Percentiles rank a stretch among this genome's conserved stretches.
These are phyloP conservation scores for Lotus japonicus DNA, from an alignment of 306 rosid genomes.

Conservation along the genomic window DNA sequence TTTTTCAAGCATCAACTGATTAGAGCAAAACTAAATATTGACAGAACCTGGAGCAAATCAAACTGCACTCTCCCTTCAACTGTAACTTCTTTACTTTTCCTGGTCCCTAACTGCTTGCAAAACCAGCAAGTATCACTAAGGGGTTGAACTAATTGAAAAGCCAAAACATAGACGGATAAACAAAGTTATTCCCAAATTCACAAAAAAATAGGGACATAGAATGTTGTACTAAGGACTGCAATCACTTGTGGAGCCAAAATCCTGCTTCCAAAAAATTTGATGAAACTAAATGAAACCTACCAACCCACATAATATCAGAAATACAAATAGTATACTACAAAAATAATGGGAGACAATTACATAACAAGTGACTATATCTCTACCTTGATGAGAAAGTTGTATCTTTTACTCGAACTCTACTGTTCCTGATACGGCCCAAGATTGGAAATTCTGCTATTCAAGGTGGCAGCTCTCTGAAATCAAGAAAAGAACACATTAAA, in stretches of 20 bases:
- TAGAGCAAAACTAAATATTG: too few relatives aligned
- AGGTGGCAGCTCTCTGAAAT: too few relatives aligned
- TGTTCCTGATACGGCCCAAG: slow-evolving; percentile 77
- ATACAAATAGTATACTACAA: not conserved
- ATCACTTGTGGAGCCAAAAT: not conserved
- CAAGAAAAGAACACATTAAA: too few relatives aligned
- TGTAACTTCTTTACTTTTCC: too few relatives aligned
- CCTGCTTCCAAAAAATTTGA: slow-evolving; percentile 1
- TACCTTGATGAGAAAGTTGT: slow-evolving; percentile 97
- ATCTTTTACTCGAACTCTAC: slow-evolving; percentile 89
- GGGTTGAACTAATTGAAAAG: not conserved
- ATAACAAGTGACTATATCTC: not conserved
- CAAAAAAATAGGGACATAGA: not conserved
- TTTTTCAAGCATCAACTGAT: too few relatives aligned
- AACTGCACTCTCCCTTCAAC: too few relatives aligned
- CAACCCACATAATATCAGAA: not conserved
- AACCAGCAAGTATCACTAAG: slow-evolving; percentile 24
- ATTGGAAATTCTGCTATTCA: slow-evolving; percentile 86
- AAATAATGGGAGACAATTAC: not conserved
- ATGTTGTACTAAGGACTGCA: not conserved
- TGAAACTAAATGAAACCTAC: not conserved
- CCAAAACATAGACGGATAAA: not conserved
- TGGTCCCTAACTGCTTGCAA: slow-evolving; percentile 81
- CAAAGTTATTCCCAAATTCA: not conserved
- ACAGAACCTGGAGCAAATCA: too few relatives aligned